These are phyloP conservation scores for Pisolithus orientalis DNA, from an alignment of 768 basidiomycete genomes.

Conservation along the genomic window DNA sequence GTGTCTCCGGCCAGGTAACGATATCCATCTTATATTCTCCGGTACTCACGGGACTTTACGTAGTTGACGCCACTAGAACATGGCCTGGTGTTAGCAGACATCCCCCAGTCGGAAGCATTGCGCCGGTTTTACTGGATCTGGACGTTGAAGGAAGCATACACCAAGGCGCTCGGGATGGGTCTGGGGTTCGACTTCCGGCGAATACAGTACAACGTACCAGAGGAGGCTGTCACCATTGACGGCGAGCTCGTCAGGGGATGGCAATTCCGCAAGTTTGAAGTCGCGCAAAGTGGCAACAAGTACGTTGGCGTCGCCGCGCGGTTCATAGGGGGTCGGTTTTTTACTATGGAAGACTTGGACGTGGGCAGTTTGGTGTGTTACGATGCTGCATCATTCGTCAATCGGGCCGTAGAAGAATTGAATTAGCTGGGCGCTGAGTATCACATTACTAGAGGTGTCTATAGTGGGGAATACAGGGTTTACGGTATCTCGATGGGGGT, in stretches of 20 bases:
- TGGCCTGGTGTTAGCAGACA: slow-evolving; percentile 27
- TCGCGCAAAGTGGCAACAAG: slow-evolving; percentile 40
- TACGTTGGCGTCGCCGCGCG: slow-evolving; percentile 69
- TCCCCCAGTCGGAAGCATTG: slow-evolving; percentile 46
- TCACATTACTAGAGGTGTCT: slow-evolving; percentile 8
- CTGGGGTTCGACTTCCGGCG: slow-evolving; percentile 78
- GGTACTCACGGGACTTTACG: slow-evolving; percentile 5
- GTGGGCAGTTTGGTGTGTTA: slow-evolving; percentile 39
- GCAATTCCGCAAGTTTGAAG: slow-evolving; percentile 58
- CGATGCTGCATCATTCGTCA: slow-evolving; percentile 44
- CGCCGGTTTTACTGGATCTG: slow-evolving; percentile 73
- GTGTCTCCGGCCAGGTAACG: slow-evolving; percentile 58
- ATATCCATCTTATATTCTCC: not conserved
- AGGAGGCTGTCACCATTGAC: slow-evolving; percentile 53
- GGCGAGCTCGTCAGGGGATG: slow-evolving; percentile 52
- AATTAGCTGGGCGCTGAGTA: slow-evolving; percentile 12
- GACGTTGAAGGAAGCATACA: slow-evolving; percentile 91
- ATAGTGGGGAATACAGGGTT: slow-evolving; percentile 11
- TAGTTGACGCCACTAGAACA: slow-evolving; percentile 39
- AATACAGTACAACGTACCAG: slow-evolving; percentile 59
- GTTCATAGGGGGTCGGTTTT: slow-evolving; percentile 39
- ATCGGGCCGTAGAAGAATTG: slow-evolving; percentile 40
- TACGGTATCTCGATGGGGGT: slow-evolving; percentile 4
- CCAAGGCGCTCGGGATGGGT: slow-evolving; percentile 79
- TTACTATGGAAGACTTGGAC: slow-evolving; percentile 27